Evolutionary conservation across 2,329 filamentous ascomycete genomes (phyloP).

Genomic region (Alternaria metachromatica): DNA sequence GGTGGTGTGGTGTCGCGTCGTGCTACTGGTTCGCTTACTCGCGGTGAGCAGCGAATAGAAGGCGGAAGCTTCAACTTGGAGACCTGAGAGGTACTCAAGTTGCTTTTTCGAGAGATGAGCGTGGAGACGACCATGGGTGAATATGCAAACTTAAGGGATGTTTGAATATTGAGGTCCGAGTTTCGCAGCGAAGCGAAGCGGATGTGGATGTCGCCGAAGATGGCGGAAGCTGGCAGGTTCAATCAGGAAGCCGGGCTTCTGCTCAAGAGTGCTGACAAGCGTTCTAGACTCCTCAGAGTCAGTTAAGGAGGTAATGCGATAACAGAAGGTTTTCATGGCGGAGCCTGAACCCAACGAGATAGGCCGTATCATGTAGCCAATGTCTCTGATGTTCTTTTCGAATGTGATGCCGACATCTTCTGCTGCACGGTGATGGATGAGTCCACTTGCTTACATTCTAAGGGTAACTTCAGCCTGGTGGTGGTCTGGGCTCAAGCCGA

Average conservation of each 20-base stretch:
- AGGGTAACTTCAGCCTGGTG: not conserved
- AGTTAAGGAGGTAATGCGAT: not conserved
- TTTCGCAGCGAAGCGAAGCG: not conserved
- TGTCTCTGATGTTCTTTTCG: not conserved
- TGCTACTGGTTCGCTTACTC: slow-evolving; percentile 37
- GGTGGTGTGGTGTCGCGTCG: slow-evolving; percentile 25
- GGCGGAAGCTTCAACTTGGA: slow-evolving; percentile 16
- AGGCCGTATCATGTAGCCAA: not conserved
- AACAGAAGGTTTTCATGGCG: not conserved
- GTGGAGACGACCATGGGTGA: slow-evolving; percentile 11
- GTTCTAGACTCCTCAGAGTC: not conserved
- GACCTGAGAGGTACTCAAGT: slow-evolving; percentile 11
- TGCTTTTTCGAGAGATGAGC: slow-evolving; percentile 16
- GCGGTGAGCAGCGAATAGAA: slow-evolving; percentile 36
- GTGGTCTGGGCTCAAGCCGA: not conserved
- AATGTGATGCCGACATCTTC: not conserved
- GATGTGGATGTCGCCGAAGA: not conserved
- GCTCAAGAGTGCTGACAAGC: not conserved
- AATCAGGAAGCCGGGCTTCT: not conserved
- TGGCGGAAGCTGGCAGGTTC: not conserved
- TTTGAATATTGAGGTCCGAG: not conserved
- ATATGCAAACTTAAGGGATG: slow-evolving; percentile 37
- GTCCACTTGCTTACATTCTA: not conserved
- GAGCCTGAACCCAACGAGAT: not conserved
- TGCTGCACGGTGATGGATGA: not conserved